Conservation (phyloP, 768 basidiomycete species). For the Hygrocybe punicea region DNA sequence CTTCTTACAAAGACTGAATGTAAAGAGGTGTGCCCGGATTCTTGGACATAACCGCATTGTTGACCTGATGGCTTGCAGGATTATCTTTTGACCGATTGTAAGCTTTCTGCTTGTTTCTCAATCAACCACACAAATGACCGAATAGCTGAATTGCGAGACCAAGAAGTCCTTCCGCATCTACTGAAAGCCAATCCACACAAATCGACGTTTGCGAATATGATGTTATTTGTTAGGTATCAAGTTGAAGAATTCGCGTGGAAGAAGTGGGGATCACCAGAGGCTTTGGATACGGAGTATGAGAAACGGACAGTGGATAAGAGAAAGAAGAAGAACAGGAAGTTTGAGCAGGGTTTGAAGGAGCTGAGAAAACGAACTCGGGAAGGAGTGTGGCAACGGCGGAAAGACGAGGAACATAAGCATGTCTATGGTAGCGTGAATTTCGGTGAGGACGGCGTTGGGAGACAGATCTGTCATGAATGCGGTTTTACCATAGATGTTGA, state of each 20-base stretch:
- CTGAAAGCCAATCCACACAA: constrained; percentile 94
- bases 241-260: constrained; percentile 96
- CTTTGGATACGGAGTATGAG: constrained; percentile 84
- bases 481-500: constrained; percentile 91
- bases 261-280: constrained; percentile 96
- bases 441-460: constrained; percentile 50
- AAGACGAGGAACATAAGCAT: constrained; percentile 87
- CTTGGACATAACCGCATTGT: not conserved
- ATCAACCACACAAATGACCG: constrained; percentile 2
- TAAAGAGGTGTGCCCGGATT: constrained; percentile 63
- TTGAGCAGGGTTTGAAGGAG: constrained; percentile 85
- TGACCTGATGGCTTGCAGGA: constrained; percentile 50
- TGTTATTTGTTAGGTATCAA: constrained; percentile 91
- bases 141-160: constrained; percentile 89
- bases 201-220: constrained; percentile 97
- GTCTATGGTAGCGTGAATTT: constrained; percentile 62
- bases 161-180: constrained; percentile 87
- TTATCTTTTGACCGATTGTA: constrained; percentile 91
- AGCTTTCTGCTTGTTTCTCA: constrained; percentile 24
- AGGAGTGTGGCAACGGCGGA: constrained; percentile 82
- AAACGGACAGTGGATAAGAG: constrained; percentile 76
- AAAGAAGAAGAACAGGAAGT: constrained; percentile 90
- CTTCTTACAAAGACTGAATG: constrained; percentile 98
- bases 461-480: constrained; percentile 83
- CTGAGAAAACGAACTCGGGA: constrained; percentile 81